Evolutionary conservation across 2,329 filamentous ascomycete genomes (phyloP), one percentile per base, ranked within the genome.

Genomic region (Canariomyces notabilis): DNA sequence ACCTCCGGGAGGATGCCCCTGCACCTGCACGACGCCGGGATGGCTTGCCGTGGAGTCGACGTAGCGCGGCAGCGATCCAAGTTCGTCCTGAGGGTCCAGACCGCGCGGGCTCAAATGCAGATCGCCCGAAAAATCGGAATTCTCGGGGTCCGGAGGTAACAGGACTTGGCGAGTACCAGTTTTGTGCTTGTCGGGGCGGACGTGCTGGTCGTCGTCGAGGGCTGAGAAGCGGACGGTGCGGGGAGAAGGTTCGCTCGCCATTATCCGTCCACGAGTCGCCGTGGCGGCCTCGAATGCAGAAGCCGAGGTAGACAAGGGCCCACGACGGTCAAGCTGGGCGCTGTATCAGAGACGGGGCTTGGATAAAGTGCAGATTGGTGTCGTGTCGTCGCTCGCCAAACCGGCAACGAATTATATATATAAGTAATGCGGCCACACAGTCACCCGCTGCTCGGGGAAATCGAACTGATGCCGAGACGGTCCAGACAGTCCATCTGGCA

Each of bases 221-320:
- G 72, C 69, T 37, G 74, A 74, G 58, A 82, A 82, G 53, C 77
- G 74, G 53, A 82, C 75, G 52, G 71, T 69, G 56, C 77, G 73
- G 41, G 77, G 74, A 9, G 76, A 76, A 29, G 71, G 63, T 53
- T 81, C 76, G 57, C 69, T 62, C 59, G 65, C 56, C 64, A 67
- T 67, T 16, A n/a, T n/a, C n/a, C 21, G 44, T 34, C 26, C 15
- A 18, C 14, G 8, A 12, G 14, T 12, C 11, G 37, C 19, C 18
- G 19, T 11, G 33, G 12, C 21, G 8, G n/a, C 33, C 2, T 6
- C n/a, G 14, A 18, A 18, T 12, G 42, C 22, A 19, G 22, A 7
- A 16, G 12, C 15, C 20, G 19, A 3, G 37, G 38, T 32, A 22
- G 34, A 12, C 29, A 19, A 33, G 35, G n/a, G 37, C 37, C 20